Conservation (phyloP, 78 protist genomes). For the Salpingoeca rosetta region DNA sequence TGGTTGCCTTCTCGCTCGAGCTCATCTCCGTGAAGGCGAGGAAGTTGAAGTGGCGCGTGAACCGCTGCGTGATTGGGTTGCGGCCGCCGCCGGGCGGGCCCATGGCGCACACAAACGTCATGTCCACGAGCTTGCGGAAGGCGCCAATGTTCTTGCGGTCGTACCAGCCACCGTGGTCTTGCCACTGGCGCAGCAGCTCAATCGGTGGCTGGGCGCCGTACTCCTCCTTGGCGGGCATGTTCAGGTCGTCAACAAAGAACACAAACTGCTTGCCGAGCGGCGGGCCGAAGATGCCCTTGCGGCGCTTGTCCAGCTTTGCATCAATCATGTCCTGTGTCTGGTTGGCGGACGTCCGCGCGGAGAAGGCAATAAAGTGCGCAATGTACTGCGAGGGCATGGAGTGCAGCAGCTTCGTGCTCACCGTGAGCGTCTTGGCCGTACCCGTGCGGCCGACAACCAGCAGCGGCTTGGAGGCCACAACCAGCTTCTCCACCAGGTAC, state of each 20-base stretch:
- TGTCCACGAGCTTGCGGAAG: slow-evolving; percentile 36
- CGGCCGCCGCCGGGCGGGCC: slow-evolving; percentile 88
- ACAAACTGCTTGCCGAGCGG: slow-evolving; percentile 45
- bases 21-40: slow-evolving; percentile 59
- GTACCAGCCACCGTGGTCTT: slow-evolving; percentile 64
- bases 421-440: slow-evolving; percentile 65
- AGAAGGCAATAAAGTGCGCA: slow-evolving; percentile 40
- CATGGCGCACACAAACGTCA: slow-evolving; percentile 53
- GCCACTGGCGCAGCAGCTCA: slow-evolving; percentile 70
- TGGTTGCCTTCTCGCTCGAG: slow-evolving; percentile 24
- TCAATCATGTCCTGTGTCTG: slow-evolving; percentile 65
- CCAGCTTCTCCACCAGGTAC: slow-evolving; percentile 36
- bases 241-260: slow-evolving; percentile 70
- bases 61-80: slow-evolving; percentile 53
- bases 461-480: slow-evolving; percentile 22
- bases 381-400: slow-evolving; percentile 26
- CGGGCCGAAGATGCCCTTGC: slow-evolving; percentile 58
- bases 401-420: slow-evolving; percentile 34
- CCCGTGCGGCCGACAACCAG: slow-evolving; percentile 79
- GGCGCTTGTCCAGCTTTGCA: slow-evolving; percentile 38
- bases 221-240: slow-evolving; percentile 71
- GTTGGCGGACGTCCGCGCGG: slow-evolving; percentile 64
- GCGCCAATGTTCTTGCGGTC: slow-evolving; percentile 28
- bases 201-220: slow-evolving; percentile 69
- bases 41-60: slow-evolving; percentile 72